Evolutionary conservation across 768 basidiomycete species (phyloP), one percentile per base, ranked within the genome.

Genomic region (Leccinum arenicola): DNA sequence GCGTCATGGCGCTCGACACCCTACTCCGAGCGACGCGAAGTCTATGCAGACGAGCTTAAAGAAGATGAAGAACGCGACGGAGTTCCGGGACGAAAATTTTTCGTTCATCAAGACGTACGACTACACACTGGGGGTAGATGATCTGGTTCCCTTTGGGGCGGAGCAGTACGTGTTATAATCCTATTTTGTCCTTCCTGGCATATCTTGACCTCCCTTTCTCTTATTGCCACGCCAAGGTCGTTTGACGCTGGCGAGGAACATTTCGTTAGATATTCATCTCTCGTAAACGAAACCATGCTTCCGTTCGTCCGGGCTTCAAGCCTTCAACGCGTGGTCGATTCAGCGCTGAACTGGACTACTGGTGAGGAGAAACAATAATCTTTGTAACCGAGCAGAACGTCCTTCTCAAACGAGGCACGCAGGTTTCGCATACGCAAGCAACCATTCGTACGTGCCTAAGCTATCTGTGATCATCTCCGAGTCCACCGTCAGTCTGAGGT

Each of bases 131-230:
- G 85, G 84, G 0, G 65, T 62, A 2, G 78, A 84, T 49, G 80
- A 85, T 60, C 73, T 93, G 4, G 79, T 92, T 9, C 79, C 81
- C 1, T 84, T 84, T 52, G 91, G 92, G 10, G 86, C 84, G 3
- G 67, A 70, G 1, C 81, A 91, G 89, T 88, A 64, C 43, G 85
- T 43, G 4, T 43, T 4, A 43, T 85, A 81, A 25, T 23, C 48
- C 27, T 43, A 53, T 86, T 80, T 65, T 77, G 68, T 2, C 87
- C 84, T 78, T 43, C 40, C 40, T 10, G n/a, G n/a, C 80, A 0
- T 83, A 82, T n/a, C 4, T 12, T n/a, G 10, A 7, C 12, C 27
- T 9, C 31, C 27, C 33, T 29, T 2, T 51, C 36, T 38, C 6
- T 17, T 17, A 2, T 17, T 40, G 25, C 29, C 45, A 17, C 21